Evolutionary conservation across 495 filamentous ascomycete genomes (phyloP).

Genomic region (Pyrenula aspistea): DNA sequence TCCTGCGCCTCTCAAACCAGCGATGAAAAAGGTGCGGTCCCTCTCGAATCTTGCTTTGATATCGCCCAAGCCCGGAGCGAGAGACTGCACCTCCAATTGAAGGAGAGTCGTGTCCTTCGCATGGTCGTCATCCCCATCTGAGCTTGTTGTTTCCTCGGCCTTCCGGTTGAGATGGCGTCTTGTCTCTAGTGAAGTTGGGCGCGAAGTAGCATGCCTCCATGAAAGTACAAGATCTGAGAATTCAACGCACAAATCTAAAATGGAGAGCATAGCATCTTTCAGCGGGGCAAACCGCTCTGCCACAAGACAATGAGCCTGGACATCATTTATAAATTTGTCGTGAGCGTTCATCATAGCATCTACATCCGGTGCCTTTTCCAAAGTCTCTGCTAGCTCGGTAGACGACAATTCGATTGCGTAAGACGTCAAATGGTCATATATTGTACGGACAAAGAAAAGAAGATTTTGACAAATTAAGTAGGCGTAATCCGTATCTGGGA

Average conservation of each 20-base stretch:
- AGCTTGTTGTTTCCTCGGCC: constrained; percentile 13
- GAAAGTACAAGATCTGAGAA: constrained; percentile 28
- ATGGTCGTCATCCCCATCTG: constrained; percentile 8
- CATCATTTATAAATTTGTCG: constrained; percentile 41
- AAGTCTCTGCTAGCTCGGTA: constrained; percentile 32
- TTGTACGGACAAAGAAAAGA: constrained; percentile 63
- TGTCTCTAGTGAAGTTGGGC: constrained; percentile 6
- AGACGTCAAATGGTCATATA: constrained; percentile 65
- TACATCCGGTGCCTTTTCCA: constrained; percentile 57
- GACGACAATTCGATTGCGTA: constrained; percentile 53
- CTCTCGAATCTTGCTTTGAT: constrained; percentile 30
- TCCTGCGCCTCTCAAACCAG: constrained; percentile 32
- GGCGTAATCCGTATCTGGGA: constrained; percentile 19
- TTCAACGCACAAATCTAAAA: constrained; percentile 45
- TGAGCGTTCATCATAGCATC: constrained; percentile 72
- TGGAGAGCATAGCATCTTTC: constrained; percentile 48
- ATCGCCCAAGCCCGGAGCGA: constrained; percentile 17
- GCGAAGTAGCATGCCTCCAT: constrained; percentile 3
- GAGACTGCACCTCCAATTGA: constrained; percentile 15
- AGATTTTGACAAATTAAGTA: constrained; percentile 60
- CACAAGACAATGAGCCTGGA: constrained; percentile 57
- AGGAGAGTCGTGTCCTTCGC: constrained; percentile 13
- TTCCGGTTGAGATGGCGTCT: constrained; percentile 7
- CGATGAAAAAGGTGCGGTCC: constrained; percentile 27
- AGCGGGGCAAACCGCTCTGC: constrained; percentile 50